A percentile compares a stretch with the other conserved stretches of the same genome.
These are phyloP conservation scores for Exophiala bonariae DNA, from an alignment of 2,329 filamentous ascomycete genomes.

Conservation along the genomic window DNA sequence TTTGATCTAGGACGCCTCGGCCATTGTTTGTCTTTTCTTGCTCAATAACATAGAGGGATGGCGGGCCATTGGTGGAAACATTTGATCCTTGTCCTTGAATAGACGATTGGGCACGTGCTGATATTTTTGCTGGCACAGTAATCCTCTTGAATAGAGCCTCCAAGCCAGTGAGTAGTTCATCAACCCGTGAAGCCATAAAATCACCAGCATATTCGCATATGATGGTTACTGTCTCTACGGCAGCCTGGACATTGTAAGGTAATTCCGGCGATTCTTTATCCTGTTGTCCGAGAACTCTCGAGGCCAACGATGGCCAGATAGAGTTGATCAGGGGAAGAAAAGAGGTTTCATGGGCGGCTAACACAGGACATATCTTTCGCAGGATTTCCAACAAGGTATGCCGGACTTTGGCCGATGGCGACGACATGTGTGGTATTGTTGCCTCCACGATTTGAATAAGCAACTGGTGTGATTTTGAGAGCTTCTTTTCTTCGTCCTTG, in stretches of 20 bases:
- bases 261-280: constrained; percentile 36
- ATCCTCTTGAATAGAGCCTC: constrained; percentile 38
- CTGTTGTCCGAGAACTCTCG: constrained; percentile 55
- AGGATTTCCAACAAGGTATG: constrained; percentile 77
- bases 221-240: constrained; percentile 66
- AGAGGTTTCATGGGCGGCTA: constrained; percentile 74
- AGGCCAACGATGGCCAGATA: constrained; percentile 80
- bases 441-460: constrained; percentile 78
- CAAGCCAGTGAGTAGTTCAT: constrained; percentile 61
- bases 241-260: constrained; percentile 61
- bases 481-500: constrained; percentile 40
- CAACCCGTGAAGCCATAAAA: constrained; percentile 76
- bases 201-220: constrained; percentile 74
- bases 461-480: constrained; percentile 75
- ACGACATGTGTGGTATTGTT: constrained; percentile 88
- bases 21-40: too few relatives aligned
- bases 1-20: too few relatives aligned
- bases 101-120: background rate
- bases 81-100: too few relatives aligned
- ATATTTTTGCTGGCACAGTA: background rate
- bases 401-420: constrained; percentile 75
- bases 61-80: too few relatives aligned
- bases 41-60: too few relatives aligned
- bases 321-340: constrained; percentile 89
- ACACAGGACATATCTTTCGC: constrained; percentile 67